Evolutionary conservation across 2,329 filamentous ascomycete genomes (phyloP), one percentile per base, ranked within the genome.

Genomic region (Penicillium sp.): DNA sequence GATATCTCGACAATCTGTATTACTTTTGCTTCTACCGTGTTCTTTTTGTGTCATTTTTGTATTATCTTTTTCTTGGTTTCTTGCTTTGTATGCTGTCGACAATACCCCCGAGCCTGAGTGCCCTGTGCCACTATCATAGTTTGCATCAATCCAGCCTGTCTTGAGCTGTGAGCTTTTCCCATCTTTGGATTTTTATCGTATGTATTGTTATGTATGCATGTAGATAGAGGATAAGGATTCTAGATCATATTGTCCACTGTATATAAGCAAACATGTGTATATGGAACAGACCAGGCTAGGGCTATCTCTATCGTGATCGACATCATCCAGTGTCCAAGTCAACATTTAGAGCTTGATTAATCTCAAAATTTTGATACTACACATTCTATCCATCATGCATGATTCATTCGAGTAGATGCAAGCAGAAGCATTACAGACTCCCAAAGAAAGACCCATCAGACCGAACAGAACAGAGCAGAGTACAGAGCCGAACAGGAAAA

Each of bases 31-130:
- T 55, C 51, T 57, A 48, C 45, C 53, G 18, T 55, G 34, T 58
- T 35, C 23, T 40, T 41, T 46, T 36, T 34, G 11, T 47, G 36
- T 5, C 36, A 40, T 53, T 51, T 19, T 36, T 32, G 32, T 42
- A n/a, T 19, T 35, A 38, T n/a, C 9, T 34, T 47, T 35, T n/a
- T n/a, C n/a, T n/a, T 42, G 48, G 27, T 58, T 55, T 47, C 45
- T 50, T 61, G 42, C 58, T 44, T 56, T 59, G 61, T 54, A 55
- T 56, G 35, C 23, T 58, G 51, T 54, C 45, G 53, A 44, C 53
- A 63, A 63, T 63, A 62, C 61, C 61, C 60, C 59, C 48, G 51
- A 29, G 42, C 35, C 35, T 14, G 32, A 29, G 50, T 52, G 44
- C 44, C 19, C 39, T 19, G 23, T 46, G 50, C 43, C 43, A 48